These are phyloP conservation scores for Boeremia exigua DNA, from an alignment of 2,329 filamentous ascomycete species.

Conservation along the genomic window DNA sequence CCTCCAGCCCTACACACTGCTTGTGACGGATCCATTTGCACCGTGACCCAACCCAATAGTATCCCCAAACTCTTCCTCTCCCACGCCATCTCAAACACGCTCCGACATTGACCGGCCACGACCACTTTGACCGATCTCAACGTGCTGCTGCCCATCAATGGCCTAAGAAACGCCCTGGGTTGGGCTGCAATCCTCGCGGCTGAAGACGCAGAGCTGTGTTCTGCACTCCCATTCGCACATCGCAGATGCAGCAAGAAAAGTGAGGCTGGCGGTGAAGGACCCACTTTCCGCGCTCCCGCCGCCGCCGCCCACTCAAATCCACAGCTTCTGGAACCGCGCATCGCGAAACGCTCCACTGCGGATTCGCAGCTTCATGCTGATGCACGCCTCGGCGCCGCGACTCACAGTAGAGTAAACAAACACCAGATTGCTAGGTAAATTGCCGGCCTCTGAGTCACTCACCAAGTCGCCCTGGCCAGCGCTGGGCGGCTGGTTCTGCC, in stretches of 20 bases:
- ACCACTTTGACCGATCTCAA: neutral
- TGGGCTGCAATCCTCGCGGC: neutral
- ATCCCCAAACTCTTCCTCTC: neutral
- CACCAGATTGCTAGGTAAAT: no score
- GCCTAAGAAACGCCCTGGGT: neutral
- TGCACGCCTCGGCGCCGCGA: no score
- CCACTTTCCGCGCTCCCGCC: slow-evolving; percentile 8
- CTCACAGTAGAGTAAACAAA: no score
- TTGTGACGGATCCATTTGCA: neutral
- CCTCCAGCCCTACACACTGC: neutral
- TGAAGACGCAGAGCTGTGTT: neutral
- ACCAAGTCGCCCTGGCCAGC: neutral
- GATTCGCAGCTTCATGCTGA: neutral
- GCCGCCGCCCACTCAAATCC: neutral
- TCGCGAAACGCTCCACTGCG: neutral
- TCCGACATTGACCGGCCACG: slow-evolving; percentile 1
- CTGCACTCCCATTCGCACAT: neutral
- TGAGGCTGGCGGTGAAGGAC: slow-evolving; percentile 13
- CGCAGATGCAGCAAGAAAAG: neutral
- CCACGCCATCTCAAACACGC: neutral
- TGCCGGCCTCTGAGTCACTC: no score
- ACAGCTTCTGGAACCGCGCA: neutral
- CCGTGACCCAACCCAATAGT: neutral
- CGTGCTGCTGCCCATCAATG: neutral
- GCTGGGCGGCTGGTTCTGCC: neutral